Evolutionary conservation across 768 basidiomycete species (phyloP), one percentile per base, ranked within the genome.

Genomic region (Termitomyces sp.): DNA sequence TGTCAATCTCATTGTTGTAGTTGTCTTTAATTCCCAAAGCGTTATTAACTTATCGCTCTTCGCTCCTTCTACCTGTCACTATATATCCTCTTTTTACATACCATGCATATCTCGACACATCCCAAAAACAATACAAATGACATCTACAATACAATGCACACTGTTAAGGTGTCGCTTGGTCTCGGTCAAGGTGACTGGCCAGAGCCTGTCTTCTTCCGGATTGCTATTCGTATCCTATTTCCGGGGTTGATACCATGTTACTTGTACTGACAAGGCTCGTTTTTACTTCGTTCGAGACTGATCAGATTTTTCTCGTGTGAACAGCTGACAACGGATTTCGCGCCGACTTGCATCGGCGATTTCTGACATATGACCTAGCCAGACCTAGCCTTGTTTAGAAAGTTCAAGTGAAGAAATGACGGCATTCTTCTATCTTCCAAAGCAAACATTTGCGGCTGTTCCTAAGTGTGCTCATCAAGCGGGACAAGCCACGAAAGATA

Each of bases 1-100:
- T 53, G 39, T 42, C 55, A 24, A 55, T 34, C 42, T 39, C 30
- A 27, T 46, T 51, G 46, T 51, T 27, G 40, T 46, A 42, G 42
- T 44, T 20, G 33, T 39, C 51, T 40, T 16, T 39, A 40, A 50
- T 42, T 36, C 4, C 40, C 27, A 20, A 26, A 47, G 50, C 55
- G 50, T 48, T 58, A 58, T 46, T 16, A 46, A 55, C 24, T 58
- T 53, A 37, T 59, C 56, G 52, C 52, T 33, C 30, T 49, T 48
- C 52, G 44, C 36, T 33, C 51, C 37, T 46, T 52, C 47, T n/a
- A 52, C 20, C 22, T 14, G 32, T 33, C n/a, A 24, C 4, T 37
- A 43, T 40, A 20, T n/a, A 34, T 47, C 36, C 37, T 26, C 20
- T 18, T 49, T 32, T 40, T 44, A 58, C 50, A 52, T 52, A 52